phyloP scores from a whole-genome alignment of 73 alveolate species.

The Paramecium biaurelia region DNA sequence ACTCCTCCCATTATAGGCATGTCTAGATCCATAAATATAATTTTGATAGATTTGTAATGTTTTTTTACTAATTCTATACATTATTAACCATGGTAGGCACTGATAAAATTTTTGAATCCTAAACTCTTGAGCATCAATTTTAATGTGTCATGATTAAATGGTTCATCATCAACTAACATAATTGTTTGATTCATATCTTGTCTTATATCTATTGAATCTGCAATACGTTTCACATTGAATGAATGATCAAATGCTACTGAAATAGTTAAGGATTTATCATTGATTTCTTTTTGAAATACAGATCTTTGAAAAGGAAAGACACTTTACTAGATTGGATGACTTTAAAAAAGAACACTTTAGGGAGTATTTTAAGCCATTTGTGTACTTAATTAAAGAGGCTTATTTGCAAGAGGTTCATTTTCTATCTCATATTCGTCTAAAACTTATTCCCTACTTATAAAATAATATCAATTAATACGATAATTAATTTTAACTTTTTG shows the following conservation, averaged over 20 bases:
- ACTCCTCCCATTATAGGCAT: slow-evolving; percentile 53
- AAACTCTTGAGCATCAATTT: neutral
- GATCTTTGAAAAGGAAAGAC: neutral
- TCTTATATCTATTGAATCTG: neutral
- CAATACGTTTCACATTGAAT: neutral
- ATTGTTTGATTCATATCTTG: neutral
- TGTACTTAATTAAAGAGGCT: slow-evolving; percentile 4
- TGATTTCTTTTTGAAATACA: neutral
- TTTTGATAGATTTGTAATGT: neutral
- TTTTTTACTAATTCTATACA: slow-evolving; percentile 19
- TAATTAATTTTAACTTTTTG: neutral
- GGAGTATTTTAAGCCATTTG: neutral
- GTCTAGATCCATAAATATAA: slow-evolving; percentile 28
- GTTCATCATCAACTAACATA: slow-evolving; percentile 43
- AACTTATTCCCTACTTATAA: neutral
- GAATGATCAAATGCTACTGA: neutral
- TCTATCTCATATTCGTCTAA: neutral
- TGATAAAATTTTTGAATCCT: neutral
- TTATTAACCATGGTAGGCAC: slow-evolving; percentile 35
- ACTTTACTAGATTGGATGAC: neutral
- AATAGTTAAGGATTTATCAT: neutral
- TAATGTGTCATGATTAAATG: slow-evolving; percentile 19
- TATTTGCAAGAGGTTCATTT: neutral
- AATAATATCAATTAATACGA: neutral
- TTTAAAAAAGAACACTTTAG: neutral